Evolutionary conservation across 2,329 filamentous ascomycete species (phyloP).

Genomic region (Aaosphaeria pasadenensis): DNA sequence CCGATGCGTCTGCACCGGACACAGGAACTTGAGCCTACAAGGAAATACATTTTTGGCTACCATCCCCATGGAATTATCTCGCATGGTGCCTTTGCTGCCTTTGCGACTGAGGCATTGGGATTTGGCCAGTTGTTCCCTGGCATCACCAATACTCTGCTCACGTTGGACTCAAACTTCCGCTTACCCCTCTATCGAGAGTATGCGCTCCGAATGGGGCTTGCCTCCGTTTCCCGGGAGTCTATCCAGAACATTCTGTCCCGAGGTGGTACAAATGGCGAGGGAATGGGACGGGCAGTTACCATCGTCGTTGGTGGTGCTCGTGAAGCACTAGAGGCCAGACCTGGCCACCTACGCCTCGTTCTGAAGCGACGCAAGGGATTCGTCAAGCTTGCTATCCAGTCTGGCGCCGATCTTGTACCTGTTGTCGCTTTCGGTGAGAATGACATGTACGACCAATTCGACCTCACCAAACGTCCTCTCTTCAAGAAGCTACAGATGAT

Average conservation of each 20-base stretch:
- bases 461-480: slow-evolving; percentile 70
- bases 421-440: slow-evolving; percentile 94
- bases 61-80: slow-evolving; percentile 98
- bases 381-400: slow-evolving; percentile 86
- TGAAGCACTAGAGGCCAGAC: slow-evolving; percentile 86
- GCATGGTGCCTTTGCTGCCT: slow-evolving; percentile 90
- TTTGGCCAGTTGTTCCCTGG: slow-evolving; percentile 87
- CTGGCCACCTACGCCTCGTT: slow-evolving; percentile 72
- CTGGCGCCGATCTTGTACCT: slow-evolving; percentile 90
- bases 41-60: slow-evolving; percentile 96
- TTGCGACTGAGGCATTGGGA: slow-evolving; percentile 84
- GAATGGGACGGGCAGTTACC: slow-evolving; percentile 92
- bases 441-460: slow-evolving; percentile 88
- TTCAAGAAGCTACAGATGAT: slow-evolving; percentile 81
- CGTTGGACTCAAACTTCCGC: slow-evolving; percentile 93
- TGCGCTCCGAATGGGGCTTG: slow-evolving; percentile 81
- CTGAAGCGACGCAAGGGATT: slow-evolving; percentile 86
- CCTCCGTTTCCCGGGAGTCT: slow-evolving; percentile 85
- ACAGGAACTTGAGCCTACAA: slow-evolving; percentile 69
- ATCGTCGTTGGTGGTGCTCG: slow-evolving; percentile 92
- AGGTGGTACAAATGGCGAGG: slow-evolving; percentile 73
- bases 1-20: slow-evolving; percentile 86
- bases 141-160: slow-evolving; percentile 90
- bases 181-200: slow-evolving; percentile 94
- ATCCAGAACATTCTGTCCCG: slow-evolving; percentile 84